A percentile compares a stretch with the other conserved stretches of the same genome.
Conservation (phyloP, 139 green algal genomes). For the Gonium pectorale region DNA sequence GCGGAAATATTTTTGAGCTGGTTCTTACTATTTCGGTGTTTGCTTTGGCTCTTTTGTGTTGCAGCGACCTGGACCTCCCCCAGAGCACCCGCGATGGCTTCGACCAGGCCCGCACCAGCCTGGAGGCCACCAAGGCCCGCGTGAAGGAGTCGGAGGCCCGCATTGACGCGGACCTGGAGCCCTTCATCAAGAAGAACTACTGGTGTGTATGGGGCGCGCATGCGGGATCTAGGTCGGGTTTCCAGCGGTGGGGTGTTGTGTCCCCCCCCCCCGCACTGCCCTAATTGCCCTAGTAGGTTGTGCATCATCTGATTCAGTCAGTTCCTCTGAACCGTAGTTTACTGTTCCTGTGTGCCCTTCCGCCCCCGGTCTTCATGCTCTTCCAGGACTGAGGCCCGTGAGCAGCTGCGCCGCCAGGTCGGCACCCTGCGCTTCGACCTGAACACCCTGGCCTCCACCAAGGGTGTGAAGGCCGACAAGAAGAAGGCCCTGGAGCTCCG, state of each 20-base stretch:
- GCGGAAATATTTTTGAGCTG: neutral
- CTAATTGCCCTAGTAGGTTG: too few relatives aligned
- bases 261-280: neutral
- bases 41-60: neutral
- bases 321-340: too few relatives aligned
- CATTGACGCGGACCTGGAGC: conserved; percentile 81
- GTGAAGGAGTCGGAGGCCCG: conserved; percentile 78
- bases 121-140: conserved; percentile 79
- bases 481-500: conserved; percentile 76
- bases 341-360: too few relatives aligned
- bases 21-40: neutral
- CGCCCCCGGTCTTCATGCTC: neutral
- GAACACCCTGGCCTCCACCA: conserved; percentile 78
- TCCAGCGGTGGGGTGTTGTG: neutral
- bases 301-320: too few relatives aligned
- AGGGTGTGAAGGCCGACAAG: conserved; percentile 81
- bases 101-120: conserved; percentile 68
- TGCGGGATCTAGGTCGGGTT: too few relatives aligned
- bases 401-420: conserved; percentile 90
- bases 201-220: conserved; percentile 84
- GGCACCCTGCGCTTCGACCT: conserved; percentile 94
- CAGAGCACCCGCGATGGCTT: conserved; percentile 83
- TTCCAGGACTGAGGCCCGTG: conserved; percentile 82
- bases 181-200: conserved; percentile 89
- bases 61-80: conserved; percentile 85